Conservation (phyloP, 78 protist species). For the Dictyostelium intermedium region DNA sequence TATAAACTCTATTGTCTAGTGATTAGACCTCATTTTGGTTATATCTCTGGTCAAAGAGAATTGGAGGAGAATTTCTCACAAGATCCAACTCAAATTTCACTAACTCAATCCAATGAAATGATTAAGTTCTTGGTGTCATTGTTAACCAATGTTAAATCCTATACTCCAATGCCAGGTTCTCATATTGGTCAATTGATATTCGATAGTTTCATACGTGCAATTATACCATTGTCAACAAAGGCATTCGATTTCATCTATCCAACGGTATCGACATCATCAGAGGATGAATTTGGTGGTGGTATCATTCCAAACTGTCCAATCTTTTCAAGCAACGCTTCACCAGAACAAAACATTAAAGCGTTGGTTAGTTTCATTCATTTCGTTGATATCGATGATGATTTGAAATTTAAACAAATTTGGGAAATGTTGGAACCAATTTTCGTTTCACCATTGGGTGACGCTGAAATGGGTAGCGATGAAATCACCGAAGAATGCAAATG, state of each 20-base stretch:
- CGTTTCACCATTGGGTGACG: constrained; percentile 56
- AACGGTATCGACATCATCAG: background rate
- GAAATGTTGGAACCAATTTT: constrained; percentile 63
- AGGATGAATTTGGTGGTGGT: constrained; percentile 71
- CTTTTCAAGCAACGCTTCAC: constrained; percentile 20
- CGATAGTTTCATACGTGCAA: constrained; percentile 56
- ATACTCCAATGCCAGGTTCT: constrained; percentile 39
- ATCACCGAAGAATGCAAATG: constrained; percentile 71
- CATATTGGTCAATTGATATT: constrained; percentile 71
- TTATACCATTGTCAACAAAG: constrained; percentile 27
- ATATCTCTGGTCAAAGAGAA: constrained; percentile 63
- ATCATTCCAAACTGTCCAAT: constrained; percentile 72
- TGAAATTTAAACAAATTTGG: constrained; percentile 42
- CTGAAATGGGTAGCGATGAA: constrained; percentile 63
- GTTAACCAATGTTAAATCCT: background rate
- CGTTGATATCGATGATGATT: constrained; percentile 30
- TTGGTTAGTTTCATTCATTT: constrained; percentile 23
- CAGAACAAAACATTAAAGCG: constrained; percentile 55
- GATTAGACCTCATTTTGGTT: constrained; percentile 76
- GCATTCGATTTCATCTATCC: constrained; percentile 71
- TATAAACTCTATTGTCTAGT: constrained; percentile 63
- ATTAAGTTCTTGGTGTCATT: constrained; percentile 49
- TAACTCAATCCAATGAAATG: constrained; percentile 75
- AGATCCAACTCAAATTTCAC: constrained; percentile 70
- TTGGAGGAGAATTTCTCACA: constrained; percentile 71